Base-by-base conservation (phyloP, 1,284 basidiomycete genomes). In the Coniferiporia sulphurascens region DNA sequence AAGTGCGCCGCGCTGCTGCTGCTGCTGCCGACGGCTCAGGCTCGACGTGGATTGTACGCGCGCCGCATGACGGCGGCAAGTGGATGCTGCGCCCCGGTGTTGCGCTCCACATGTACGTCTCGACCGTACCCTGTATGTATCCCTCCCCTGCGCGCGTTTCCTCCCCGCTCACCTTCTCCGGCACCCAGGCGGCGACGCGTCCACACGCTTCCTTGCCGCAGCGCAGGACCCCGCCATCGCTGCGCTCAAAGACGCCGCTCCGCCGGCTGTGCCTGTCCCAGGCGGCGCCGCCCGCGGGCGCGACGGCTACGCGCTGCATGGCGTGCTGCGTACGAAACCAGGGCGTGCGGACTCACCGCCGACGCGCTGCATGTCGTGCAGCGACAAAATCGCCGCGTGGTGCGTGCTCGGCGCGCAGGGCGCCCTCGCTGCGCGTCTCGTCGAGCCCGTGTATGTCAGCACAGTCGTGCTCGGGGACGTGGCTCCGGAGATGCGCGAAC, bases 361-460 rank as follows among this genome's bases (percentile, higher is more conserved):
- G 0, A 91, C 93, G 1, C 72, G 81, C 1, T 92, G 82, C 64
- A 90, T 95, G 84, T 90, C 90, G 0, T 96, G 94, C 72, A 92
- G 89, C 64, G 94, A 97, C 72, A 97, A 97, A 73, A 87, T 97
- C 48, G 91, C 91, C 0, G 72, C 79, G 1, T 97, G 92, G 91
- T 82, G 77, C 62, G 82, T 87, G 0, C 72, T 93, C 1, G 94
- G 94, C 0, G 75, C 95, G n/a, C 93, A 95, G 69, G 94, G 94
- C 2, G 87, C 87, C 0, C 72, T 95, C 48, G 79, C 82, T 1
- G 80, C 84, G 0, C 69, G 67, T 1, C 69, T 89, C 22, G 71
- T 92, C 15, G 63, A 70, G 1, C 88, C 89, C 0, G 58, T 95
- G 2, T 91, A 90, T 67, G 71, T 95, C 12, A 71, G 74, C 52